phyloP scores from a whole-genome alignment of 805 yeast genomes.

The Debaryomyces maramus region DNA sequence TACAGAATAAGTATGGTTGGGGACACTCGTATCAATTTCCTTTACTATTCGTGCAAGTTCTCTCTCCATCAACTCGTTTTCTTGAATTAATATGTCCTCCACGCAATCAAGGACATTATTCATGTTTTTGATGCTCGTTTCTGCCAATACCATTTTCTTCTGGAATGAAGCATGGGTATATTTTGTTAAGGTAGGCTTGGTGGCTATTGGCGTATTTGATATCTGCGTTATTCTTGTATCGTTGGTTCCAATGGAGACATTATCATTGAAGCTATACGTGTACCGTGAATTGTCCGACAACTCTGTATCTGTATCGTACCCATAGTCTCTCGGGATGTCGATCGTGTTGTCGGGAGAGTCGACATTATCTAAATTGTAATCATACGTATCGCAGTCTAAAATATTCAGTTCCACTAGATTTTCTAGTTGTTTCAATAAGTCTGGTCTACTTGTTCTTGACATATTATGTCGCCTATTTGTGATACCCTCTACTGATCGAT shows the following conservation, averaged over 20 bases:
- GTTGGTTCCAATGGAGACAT: conserved; percentile 4
- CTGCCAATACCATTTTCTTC: neutral
- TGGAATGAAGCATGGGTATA: neutral
- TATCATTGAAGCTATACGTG: neutral
- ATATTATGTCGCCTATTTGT: no score
- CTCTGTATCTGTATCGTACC: conserved; percentile 3
- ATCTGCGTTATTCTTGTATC: conserved; percentile 8
- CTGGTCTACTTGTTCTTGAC: no score
- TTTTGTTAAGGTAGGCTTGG: neutral
- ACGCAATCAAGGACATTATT: conserved; percentile 25
- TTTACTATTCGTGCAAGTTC: conserved; percentile 14
- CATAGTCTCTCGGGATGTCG: conserved; percentile 1
- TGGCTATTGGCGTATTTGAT: neutral
- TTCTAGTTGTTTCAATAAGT: no score
- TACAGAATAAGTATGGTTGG: conserved; percentile 21
- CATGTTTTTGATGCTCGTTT: conserved; percentile 12
- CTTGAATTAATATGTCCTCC: conserved; percentile 26
- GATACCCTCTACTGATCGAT: no score
- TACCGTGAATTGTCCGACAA: conserved; percentile 1
- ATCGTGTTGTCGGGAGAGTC: no score
- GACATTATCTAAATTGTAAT: no score
- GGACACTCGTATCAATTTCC: conserved; percentile 17
- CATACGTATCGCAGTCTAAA: no score
- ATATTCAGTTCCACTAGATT: no score
- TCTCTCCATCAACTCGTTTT: conserved; percentile 17